A percentile compares a stretch with the other conserved stretches of the same genome.
Conservation (phyloP, 1,284 basidiomycete genomes). For the Pseudozyma hubeiensis region DNA sequence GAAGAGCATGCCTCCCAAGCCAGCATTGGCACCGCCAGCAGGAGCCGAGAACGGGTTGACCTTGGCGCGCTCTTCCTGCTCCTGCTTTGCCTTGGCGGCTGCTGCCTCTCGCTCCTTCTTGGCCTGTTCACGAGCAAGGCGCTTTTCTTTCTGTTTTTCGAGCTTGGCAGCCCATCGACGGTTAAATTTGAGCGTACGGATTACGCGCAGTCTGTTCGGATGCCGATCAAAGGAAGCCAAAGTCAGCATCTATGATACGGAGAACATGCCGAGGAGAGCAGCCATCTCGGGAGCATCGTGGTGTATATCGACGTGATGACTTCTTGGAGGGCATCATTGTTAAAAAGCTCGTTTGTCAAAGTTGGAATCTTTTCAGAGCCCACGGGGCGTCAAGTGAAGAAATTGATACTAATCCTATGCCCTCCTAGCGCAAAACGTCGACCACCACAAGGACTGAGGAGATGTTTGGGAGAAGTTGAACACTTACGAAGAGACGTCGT, state of each 20-base stretch:
- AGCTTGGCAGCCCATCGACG: slow-evolving; percentile 66
- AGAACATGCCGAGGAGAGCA: slow-evolving; percentile 2
- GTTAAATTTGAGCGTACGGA: slow-evolving; percentile 65
- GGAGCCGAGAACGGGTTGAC: slow-evolving; percentile 47
- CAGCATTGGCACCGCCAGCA: slow-evolving; percentile 20
- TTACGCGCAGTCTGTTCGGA: slow-evolving; percentile 56
- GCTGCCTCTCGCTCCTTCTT: slow-evolving; percentile 44
- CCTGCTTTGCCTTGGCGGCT: slow-evolving; percentile 31
- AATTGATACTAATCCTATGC: slow-evolving; percentile 67
- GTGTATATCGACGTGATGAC: background rate
- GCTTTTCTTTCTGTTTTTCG: slow-evolving; percentile 55
- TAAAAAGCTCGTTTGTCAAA: slow-evolving; percentile 69
- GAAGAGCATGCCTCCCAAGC: slow-evolving; percentile 49
- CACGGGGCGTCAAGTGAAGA: slow-evolving; percentile 68
- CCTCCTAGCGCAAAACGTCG: slow-evolving; percentile 2
- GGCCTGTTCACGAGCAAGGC: slow-evolving; percentile 33
- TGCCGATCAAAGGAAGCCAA: background rate
- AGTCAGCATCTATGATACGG: slow-evolving; percentile 7
- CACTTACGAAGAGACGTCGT: slow-evolving; percentile 57
- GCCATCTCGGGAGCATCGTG: slow-evolving; percentile 8
- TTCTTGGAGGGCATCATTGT: slow-evolving; percentile 62
- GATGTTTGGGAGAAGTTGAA: background rate
- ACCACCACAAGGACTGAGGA: background rate
- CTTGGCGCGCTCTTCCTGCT: slow-evolving; percentile 51
- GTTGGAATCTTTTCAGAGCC: slow-evolving; percentile 62